phyloP scores from a whole-genome alignment of 257 asterid species.

The Jacaranda copaia region DNA sequence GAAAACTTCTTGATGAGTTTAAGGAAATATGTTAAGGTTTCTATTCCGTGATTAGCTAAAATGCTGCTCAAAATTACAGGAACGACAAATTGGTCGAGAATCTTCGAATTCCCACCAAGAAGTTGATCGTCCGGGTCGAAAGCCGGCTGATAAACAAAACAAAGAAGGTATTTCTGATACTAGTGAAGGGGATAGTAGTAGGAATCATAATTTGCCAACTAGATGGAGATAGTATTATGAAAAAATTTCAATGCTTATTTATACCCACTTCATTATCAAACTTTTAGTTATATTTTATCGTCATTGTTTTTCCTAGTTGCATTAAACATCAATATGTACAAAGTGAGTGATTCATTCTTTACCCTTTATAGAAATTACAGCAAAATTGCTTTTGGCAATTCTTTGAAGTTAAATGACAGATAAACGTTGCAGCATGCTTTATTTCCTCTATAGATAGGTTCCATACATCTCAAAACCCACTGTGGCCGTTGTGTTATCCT shows the following conservation, averaged over 20 bases:
- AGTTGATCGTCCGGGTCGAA: slow-evolving; percentile 45
- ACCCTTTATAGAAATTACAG: slow-evolving; percentile 36
- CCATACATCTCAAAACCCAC: not conserved
- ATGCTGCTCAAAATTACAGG: slow-evolving; percentile 51
- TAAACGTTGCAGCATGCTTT: not conserved
- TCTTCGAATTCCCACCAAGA: slow-evolving; percentile 58
- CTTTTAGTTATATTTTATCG: slow-evolving; percentile 29
- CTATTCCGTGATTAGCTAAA: slow-evolving; percentile 20
- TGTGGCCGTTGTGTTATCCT: no score
- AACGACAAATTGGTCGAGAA: slow-evolving; percentile 63
- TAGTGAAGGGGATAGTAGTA: slow-evolving; percentile 61
- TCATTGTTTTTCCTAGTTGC: slow-evolving; percentile 38
- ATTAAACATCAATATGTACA: slow-evolving; percentile 40
- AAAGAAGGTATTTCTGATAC: slow-evolving; percentile 56
- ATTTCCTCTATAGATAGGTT: not conserved
- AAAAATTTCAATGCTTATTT: slow-evolving; percentile 22
- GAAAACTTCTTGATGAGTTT: not conserved
- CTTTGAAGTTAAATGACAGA: not conserved
- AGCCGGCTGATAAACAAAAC: slow-evolving; percentile 46
- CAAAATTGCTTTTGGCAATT: slow-evolving; percentile 23
- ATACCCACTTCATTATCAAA: not conserved
- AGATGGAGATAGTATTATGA: slow-evolving; percentile 50
- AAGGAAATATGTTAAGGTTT: not conserved
- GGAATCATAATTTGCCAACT: slow-evolving; percentile 50
- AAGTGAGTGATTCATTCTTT: slow-evolving; percentile 40